A percentile compares a stretch with the other conserved stretches of the same genome.
Conservation (phyloP, 345 rosid genomes). For the Garcia nutans region DNA sequence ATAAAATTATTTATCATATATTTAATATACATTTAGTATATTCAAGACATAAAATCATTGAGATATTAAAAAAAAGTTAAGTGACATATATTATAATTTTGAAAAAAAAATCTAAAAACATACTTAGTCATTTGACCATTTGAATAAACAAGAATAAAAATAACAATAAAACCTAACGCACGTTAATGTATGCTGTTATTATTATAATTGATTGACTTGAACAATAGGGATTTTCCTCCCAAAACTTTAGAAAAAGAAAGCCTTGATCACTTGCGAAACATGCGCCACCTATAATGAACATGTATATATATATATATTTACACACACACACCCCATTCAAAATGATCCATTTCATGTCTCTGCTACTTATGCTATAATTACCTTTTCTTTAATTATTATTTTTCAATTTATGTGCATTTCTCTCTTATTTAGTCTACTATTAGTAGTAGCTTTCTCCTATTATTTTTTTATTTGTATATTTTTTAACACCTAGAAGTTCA, state of each 20-base stretch:
- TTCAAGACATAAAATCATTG: too few relatives aligned
- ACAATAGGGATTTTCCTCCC: not conserved
- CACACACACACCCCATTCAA: not conserved
- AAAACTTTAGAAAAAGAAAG: not conserved
- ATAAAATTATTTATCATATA: too few relatives aligned
- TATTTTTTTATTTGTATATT: not conserved
- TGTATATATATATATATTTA: not conserved
- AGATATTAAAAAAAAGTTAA: too few relatives aligned
- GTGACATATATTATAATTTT: too few relatives aligned
- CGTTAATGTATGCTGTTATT: not conserved
- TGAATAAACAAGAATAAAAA: too few relatives aligned
- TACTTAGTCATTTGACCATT: too few relatives aligned
- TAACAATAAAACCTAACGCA: not conserved
- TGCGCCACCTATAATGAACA: conserved; percentile 15
- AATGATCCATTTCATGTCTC: not conserved
- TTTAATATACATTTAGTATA: too few relatives aligned
- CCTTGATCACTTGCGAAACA: conserved; percentile 21
- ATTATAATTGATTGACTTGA: not conserved
- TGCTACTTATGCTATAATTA: not conserved
- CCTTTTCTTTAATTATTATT: not conserved
- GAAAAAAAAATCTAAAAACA: too few relatives aligned
- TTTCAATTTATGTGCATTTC: not conserved
- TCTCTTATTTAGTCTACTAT: not conserved
- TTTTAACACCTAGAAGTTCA: not conserved
- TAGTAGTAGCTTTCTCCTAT: too few relatives aligned